These are phyloP conservation scores for Coccomyxa sp. DNA, from an alignment of 139 green algal species.

Conservation along the genomic window DNA sequence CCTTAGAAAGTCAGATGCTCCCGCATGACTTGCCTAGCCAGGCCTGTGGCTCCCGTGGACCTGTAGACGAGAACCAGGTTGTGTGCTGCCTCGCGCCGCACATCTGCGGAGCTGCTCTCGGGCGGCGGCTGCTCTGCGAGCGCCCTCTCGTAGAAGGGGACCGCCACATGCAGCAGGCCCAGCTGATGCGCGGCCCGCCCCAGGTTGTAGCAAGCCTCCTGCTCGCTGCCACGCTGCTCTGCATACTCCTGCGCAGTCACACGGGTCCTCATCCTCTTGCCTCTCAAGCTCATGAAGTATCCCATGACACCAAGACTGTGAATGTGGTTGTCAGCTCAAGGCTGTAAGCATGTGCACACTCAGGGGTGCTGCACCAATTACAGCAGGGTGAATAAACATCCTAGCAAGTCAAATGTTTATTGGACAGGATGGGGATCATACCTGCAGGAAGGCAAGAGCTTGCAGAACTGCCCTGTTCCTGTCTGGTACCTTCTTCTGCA, in stretches of 20 bases:
- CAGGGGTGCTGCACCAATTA: not conserved
- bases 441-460: conserved; percentile 76
- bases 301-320: not conserved
- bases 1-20: conserved; percentile 58
- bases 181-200: conserved; percentile 75
- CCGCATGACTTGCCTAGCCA: conserved; percentile 63
- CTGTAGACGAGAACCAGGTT: conserved; percentile 77
- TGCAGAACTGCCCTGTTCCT: conserved; percentile 55
- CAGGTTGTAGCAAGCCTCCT: conserved; percentile 82
- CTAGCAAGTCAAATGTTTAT: not conserved
- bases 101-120: conserved; percentile 1
- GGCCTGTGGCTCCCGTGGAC: conserved; percentile 46
- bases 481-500: conserved; percentile 38
- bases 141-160: conserved; percentile 52
- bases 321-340: not conserved
- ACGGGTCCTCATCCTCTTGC: not conserved
- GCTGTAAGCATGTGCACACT: not conserved
- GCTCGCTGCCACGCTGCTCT: not conserved
- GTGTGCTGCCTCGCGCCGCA: conserved; percentile 69
- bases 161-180: conserved; percentile 69
- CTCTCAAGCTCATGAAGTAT: not conserved
- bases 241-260: conserved; percentile 15
- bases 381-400: not conserved
- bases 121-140: conserved; percentile 15
- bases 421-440: not conserved